These are phyloP conservation scores for Boechera retrofracta DNA, from an alignment of 345 rosid genomes.

Conservation along the genomic window DNA sequence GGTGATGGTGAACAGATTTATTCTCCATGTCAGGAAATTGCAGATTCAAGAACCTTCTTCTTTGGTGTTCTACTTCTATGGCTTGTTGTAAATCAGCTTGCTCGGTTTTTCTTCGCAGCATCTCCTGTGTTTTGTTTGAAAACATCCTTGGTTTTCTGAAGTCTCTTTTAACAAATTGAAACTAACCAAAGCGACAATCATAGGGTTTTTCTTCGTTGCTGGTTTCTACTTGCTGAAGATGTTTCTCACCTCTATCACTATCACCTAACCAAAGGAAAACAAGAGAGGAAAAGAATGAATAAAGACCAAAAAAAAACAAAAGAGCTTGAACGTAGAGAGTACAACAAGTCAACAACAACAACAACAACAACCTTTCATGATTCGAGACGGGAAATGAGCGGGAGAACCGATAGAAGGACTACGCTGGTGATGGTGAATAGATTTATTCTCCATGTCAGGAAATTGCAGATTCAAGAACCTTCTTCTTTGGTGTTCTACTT, in stretches of 20 bases:
- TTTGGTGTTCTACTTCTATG: constrained; percentile 75
- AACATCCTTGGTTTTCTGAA: constrained; percentile 51
- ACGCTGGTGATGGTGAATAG: constrained; percentile 56
- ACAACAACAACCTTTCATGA: constrained; percentile 21
- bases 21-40: constrained; percentile 71
- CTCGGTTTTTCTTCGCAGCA: constrained; percentile 71
- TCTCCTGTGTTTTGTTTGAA: constrained; percentile 52
- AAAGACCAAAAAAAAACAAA: not conserved
- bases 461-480: constrained; percentile 74
- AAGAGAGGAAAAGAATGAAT: constrained; percentile 2
- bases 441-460: constrained; percentile 61
- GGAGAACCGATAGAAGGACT: constrained; percentile 64
- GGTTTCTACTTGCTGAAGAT: constrained; percentile 14
- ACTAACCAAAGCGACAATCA: constrained; percentile 68
- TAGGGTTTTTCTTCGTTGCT: constrained; percentile 25
- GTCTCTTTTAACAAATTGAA: not conserved
- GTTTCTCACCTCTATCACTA: not conserved
- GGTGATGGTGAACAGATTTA: constrained; percentile 54
- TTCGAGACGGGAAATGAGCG: constrained; percentile 39
- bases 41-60: constrained; percentile 73
- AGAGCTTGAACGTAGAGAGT: not conserved
- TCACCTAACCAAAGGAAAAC: constrained; percentile 11
- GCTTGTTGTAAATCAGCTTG: constrained; percentile 84
- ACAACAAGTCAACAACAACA: constrained; percentile 6
- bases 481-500: constrained; percentile 79